Evolutionary conservation across 768 basidiomycete species (phyloP).

Genomic region (Pleurotus tuoliensis): DNA sequence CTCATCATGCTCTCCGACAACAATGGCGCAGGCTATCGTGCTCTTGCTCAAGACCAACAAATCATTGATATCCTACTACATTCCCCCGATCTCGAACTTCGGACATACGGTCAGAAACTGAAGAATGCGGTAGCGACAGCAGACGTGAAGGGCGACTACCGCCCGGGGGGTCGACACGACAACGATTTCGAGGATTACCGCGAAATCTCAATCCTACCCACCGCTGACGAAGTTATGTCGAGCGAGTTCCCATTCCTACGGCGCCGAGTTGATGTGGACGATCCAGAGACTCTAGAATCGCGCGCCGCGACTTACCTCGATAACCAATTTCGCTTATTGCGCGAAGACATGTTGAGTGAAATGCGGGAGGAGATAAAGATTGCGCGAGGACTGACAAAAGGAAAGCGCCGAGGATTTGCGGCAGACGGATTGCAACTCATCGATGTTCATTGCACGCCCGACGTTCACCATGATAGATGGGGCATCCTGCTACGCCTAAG

Average conservation of each 20-base stretch:
- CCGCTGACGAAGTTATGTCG: conserved; percentile 51
- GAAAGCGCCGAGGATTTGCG: conserved; percentile 30
- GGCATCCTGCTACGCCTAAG: conserved; percentile 35
- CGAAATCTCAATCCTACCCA: conserved; percentile 59
- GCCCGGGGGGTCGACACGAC: conserved; percentile 66
- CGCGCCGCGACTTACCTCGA: conserved; percentile 52
- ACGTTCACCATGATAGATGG: conserved; percentile 29
- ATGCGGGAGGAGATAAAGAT: conserved; percentile 53
- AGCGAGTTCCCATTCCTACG: conserved; percentile 45
- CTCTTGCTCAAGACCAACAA: conserved; percentile 27
- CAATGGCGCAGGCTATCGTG: conserved; percentile 30
- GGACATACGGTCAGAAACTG: conserved; percentile 32
- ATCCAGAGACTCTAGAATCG: conserved; percentile 30
- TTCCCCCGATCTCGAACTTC: conserved; percentile 21
- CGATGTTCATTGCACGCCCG: conserved; percentile 29
- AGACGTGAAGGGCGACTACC: conserved; percentile 18
- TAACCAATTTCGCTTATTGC: conserved; percentile 60
- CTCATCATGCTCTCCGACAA: conserved; percentile 38
- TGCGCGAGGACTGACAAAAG: conserved; percentile 33
- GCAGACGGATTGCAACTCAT: conserved; percentile 33
- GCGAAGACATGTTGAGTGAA: conserved; percentile 61
- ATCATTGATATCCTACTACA: conserved; percentile 24
- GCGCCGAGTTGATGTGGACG: conserved; percentile 37
- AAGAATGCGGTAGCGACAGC: conserved; percentile 26
- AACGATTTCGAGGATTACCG: conserved; percentile 64